Percentiles rank a stretch among this genome's conserved stretches.
Evolutionary conservation across 805 yeast genomes (phyloP).

Genomic region (Suhomyces sp.): DNA sequence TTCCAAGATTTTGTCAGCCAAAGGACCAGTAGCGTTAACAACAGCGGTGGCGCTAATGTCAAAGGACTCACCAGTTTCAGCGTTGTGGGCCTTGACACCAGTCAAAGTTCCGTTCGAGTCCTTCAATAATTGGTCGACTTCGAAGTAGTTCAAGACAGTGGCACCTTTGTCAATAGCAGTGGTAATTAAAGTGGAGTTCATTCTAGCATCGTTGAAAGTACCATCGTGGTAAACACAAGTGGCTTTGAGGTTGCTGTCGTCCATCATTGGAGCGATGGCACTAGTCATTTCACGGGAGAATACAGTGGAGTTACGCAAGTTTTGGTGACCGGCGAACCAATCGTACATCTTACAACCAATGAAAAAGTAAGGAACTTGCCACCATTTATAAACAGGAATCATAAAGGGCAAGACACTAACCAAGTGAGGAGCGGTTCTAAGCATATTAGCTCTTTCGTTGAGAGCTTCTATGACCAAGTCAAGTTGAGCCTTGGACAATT

Average conservation of each 20-base stretch:
- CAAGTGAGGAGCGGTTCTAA: constrained; percentile 90
- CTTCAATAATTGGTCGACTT: constrained; percentile 73
- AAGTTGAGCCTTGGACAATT: constrained; percentile 84
- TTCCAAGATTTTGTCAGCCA: constrained; percentile 76
- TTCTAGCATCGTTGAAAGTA: constrained; percentile 86
- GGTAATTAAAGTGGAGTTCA: constrained; percentile 81
- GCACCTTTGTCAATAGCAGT: constrained; percentile 89
- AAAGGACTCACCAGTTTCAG: constrained; percentile 62
- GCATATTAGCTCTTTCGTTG: constrained; percentile 80
- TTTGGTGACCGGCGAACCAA: constrained; percentile 85
- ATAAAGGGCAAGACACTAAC: constrained; percentile 83
- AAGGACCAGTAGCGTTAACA: constrained; percentile 94
- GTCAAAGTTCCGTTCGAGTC: constrained; percentile 54
- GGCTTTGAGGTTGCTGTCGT: constrained; percentile 74
- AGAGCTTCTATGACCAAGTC: constrained; percentile 87
- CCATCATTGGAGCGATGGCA: constrained; percentile 83
- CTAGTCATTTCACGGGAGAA: constrained; percentile 63
- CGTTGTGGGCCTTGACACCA: constrained; percentile 77
- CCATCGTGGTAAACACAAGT: constrained; percentile 95
- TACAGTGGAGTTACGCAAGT: constrained; percentile 73
- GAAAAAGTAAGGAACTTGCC: constrained; percentile 94
- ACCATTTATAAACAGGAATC: constrained; percentile 94
- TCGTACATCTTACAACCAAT: constrained; percentile 91
- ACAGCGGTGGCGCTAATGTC: constrained; percentile 67
- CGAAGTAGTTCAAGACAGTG: constrained; percentile 81